phyloP scores from a whole-genome alignment of 139 green algal genomes.

The Gonium pectorale region DNA sequence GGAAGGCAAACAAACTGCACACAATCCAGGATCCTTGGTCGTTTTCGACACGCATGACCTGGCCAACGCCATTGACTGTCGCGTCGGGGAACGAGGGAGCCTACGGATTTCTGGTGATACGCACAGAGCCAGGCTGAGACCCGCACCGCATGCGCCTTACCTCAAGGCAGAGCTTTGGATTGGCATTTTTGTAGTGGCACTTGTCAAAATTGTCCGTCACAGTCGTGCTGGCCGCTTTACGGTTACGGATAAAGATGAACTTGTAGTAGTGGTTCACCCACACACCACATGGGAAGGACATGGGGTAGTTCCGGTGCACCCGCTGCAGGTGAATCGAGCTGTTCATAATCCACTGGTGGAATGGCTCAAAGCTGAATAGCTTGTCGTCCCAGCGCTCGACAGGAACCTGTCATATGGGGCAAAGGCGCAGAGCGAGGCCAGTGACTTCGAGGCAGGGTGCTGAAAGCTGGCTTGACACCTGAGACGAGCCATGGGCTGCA shows the following conservation, averaged over 20 bases:
- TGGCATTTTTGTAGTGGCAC: constrained; percentile 28
- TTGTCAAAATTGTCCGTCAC: constrained; percentile 46
- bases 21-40: no score
- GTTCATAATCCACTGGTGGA: constrained; percentile 39
- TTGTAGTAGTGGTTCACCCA: constrained; percentile 52
- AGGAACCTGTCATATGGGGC: not conserved
- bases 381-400: constrained; percentile 29
- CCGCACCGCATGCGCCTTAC: no score
- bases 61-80: no score
- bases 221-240: constrained; percentile 37
- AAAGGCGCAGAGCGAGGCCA: not conserved
- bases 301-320: constrained; percentile 21
- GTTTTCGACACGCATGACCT: no score
- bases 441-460: no score
- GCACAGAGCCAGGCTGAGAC: no score
- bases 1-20: no score
- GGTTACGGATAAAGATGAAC: constrained; percentile 46
- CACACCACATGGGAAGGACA: constrained; percentile 41
- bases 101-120: no score
- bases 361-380: constrained; percentile 34
- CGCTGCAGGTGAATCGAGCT: constrained; percentile 14
- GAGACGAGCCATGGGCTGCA: no score
- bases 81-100: no score
- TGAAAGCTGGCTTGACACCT: no score
- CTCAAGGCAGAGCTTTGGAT: constrained; percentile 38